phyloP scores from a whole-genome alignment of 2,329 filamentous ascomycete genomes.

The Ilyonectria mors-panacis region DNA sequence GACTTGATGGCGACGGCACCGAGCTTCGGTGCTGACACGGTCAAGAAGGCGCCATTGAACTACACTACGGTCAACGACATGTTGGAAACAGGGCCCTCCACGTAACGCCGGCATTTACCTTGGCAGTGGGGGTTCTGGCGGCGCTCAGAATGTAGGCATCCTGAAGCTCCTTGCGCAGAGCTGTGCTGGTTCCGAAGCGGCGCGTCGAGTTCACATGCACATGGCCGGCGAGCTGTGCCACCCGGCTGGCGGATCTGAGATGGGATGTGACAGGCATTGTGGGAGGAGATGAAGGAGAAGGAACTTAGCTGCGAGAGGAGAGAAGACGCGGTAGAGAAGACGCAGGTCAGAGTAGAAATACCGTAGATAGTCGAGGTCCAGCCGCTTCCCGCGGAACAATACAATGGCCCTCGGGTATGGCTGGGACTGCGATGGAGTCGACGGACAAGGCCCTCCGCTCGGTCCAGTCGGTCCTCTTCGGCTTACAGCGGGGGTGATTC shows the following conservation, averaged over 20 bases:
- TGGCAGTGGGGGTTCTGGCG: conserved; percentile 89
- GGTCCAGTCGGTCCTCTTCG: conserved; percentile 55
- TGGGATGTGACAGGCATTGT: conserved; percentile 47
- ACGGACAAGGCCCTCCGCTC: conserved; percentile 29
- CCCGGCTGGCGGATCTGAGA: conserved; percentile 53
- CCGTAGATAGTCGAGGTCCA: background rate
- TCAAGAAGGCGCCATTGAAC: conserved; percentile 95
- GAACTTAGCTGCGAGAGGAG: conserved; percentile 24
- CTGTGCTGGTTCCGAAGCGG: conserved; percentile 62
- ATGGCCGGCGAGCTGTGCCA: conserved; percentile 57
- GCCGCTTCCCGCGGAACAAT: conserved; percentile 11
- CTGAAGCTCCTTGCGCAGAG: conserved; percentile 77
- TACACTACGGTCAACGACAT: conserved; percentile 53
- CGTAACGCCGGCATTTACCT: conserved; percentile 66
- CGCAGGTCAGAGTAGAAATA: conserved; percentile 15
- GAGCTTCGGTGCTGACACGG: conserved; percentile 87
- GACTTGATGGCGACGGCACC: conserved; percentile 93
- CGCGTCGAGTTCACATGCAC: conserved; percentile 59
- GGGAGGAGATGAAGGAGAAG: conserved; percentile 2
- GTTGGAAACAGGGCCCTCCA: background rate
- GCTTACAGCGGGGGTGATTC: conserved; percentile 53
- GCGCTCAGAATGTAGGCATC: conserved; percentile 96
- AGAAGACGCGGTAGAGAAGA: background rate
- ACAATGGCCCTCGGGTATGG: conserved; percentile 40
- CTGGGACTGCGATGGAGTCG: conserved; percentile 15